Base-by-base conservation (phyloP, 2,329 filamentous ascomycete genomes). In the Hymenoscyphus albidus region DNA sequence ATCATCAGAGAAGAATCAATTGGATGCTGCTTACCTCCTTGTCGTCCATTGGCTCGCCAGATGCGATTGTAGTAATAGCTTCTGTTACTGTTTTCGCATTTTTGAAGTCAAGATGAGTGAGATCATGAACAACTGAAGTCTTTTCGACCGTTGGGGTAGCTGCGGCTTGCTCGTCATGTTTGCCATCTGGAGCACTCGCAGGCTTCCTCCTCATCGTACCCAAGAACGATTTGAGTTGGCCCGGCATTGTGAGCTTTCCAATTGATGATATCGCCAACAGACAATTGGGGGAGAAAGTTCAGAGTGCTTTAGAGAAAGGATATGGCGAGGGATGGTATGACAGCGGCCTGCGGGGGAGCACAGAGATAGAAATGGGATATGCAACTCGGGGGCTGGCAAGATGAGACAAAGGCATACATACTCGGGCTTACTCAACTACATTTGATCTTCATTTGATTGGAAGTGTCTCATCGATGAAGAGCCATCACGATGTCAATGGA, bases 201-300 rank as follows among this genome's bases (percentile, higher is more conserved):
- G 81, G 80, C 73, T 80, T 81, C 65, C 76, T 76, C 67, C 76
- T 78, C 66, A 83, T 81, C 31, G 76, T 76, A 35, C 78, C 78
- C 55, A 83, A 70, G 22, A 82, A 69, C 9, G 76, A 75, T 64
- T 77, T 79, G 44, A 82, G 66, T 70, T 78, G 77, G 59, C 55
- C 40, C 35, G 70, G 67, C 73, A 74, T 74, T 61, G 51, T 70
- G 64, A 51, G 9, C 62, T 57, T 38, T n/a, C n/a, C 16, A 12
- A 22, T 12, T 10, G 44, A 51, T 6, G 18, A 51, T 22, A 9
- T 51, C 44, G 42, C n/a, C 16, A 22, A 51, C n/a, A 51, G 44
- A 51, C 9, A 51, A 51, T 51, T 51, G 44, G 44, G 22, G 44
- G 6, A 22, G 12, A 51, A 51, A 51, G 44, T 12, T 22, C 18